These are phyloP conservation scores for Nannochloropsis oceanica DNA, from an alignment of 108 stramenopile species.

Conservation along the genomic window DNA sequence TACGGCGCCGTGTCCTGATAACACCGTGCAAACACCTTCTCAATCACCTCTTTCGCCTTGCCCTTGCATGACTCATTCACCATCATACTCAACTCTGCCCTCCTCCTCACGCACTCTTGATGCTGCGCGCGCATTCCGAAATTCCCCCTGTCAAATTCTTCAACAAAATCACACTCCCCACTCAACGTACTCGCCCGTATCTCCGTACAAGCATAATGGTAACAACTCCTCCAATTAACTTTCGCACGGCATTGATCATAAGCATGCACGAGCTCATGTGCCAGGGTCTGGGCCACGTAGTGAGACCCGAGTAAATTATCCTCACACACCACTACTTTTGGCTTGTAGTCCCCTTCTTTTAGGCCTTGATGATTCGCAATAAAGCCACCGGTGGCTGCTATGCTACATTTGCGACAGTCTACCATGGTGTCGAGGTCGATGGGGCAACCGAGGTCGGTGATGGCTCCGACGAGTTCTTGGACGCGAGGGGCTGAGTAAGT, in stretches of 20 bases:
- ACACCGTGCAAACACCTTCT: conserved; percentile 11
- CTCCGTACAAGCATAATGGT: conserved; percentile 29
- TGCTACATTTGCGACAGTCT: not conserved
- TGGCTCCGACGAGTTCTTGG: not conserved
- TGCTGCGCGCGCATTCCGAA: conserved; percentile 19
- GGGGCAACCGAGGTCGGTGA: not conserved
- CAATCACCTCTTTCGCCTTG: conserved; percentile 11
- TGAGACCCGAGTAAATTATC: conserved; percentile 15
- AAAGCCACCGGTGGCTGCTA: not conserved
- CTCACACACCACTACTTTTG: conserved; percentile 18
- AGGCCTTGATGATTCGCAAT: not conserved
- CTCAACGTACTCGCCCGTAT: conserved; percentile 24
- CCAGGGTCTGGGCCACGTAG: conserved; percentile 24
- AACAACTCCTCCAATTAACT: conserved; percentile 22
- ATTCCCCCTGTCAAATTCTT: conserved; percentile 22
- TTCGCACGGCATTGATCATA: conserved; percentile 36
- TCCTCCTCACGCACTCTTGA: conserved; percentile 21
- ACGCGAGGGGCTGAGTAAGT: not conserved
- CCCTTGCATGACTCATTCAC: not conserved
- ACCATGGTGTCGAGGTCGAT: not conserved
- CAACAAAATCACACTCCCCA: conserved; percentile 26
- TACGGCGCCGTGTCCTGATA: conserved; percentile 27
- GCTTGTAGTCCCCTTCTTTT: not conserved
- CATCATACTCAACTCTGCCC: conserved; percentile 16
- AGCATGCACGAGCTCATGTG: conserved; percentile 36